Evolutionary conservation across 345 rosid species (phyloP).

Genomic region (Corchorus olitorius): DNA sequence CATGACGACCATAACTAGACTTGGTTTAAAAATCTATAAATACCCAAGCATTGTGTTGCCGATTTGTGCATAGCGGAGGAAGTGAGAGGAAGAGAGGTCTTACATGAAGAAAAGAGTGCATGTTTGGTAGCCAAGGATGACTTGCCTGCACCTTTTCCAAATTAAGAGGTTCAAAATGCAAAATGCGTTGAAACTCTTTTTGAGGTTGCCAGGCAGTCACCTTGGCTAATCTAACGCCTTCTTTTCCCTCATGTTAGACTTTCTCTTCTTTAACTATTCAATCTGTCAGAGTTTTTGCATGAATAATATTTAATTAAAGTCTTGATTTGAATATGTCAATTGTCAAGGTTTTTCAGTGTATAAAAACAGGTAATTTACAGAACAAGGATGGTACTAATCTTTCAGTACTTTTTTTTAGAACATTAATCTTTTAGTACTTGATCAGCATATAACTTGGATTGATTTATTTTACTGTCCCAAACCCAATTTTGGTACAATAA

Average conservation of each 20-base stretch:
- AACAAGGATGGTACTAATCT: no score
- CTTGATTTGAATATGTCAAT: no score
- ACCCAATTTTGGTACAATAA: no score
- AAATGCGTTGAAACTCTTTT: neutral
- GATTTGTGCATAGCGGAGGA: neutral
- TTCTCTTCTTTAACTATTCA: constrained; percentile 11
- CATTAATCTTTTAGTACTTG: no score
- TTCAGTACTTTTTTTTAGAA: no score
- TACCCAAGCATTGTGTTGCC: neutral
- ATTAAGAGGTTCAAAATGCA: neutral
- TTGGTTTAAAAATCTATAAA: neutral
- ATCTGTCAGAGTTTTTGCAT: neutral
- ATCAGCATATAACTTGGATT: no score
- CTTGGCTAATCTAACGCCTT: constrained; percentile 25
- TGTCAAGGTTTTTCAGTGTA: no score
- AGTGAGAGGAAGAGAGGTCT: neutral
- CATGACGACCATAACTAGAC: neutral
- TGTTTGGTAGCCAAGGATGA: constrained; percentile 17
- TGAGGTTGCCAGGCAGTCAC: constrained; percentile 24
- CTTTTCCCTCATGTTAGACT: constrained; percentile 22
- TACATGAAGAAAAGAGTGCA: constrained; percentile 1
- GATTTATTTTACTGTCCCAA: no score
- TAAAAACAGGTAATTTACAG: no score
- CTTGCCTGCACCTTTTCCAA: constrained; percentile 18
- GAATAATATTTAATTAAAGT: neutral